These are phyloP conservation scores for Orobanche coerulescens DNA, from an alignment of 257 asterid genomes.

Conservation along the genomic window DNA sequence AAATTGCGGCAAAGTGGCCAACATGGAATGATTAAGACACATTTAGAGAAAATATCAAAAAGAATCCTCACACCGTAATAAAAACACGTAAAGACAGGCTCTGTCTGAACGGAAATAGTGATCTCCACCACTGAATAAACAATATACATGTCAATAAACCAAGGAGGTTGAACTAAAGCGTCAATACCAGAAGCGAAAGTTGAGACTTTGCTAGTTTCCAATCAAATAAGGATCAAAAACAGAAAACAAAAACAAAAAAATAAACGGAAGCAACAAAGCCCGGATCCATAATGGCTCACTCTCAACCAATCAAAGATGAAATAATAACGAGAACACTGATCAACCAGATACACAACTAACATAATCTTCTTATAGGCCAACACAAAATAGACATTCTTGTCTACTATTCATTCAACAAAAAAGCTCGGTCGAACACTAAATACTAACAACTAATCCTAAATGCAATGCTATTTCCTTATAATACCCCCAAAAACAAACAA, in stretches of 20 bases:
- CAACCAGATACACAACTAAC: not conserved
- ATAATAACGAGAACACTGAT: not conserved
- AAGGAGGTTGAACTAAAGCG: constrained; percentile 2
- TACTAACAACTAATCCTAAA: not conserved
- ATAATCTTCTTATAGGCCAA: not conserved
- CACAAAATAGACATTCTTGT: not conserved
- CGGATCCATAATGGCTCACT: not conserved
- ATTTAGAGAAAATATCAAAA: too few relatives aligned
- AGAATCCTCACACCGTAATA: too few relatives aligned
- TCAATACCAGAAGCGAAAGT: not conserved
- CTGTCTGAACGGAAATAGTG: not conserved
- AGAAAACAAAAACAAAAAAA: not conserved
- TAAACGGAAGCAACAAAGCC: not conserved
- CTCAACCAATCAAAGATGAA: not conserved
- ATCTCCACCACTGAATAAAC: not conserved
- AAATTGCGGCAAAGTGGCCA: too few relatives aligned
- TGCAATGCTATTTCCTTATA: not conserved
- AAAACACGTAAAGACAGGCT: not conserved
- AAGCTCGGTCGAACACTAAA: not conserved
- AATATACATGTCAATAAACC: not conserved
- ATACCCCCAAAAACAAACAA: constrained; percentile 3
- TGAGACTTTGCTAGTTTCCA: not conserved
- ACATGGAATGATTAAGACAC: too few relatives aligned
- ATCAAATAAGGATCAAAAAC: too few relatives aligned
- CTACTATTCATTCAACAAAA: not conserved